These are phyloP conservation scores for Cercospora janseana DNA, from an alignment of 2,329 filamentous ascomycete genomes.

Conservation along the genomic window DNA sequence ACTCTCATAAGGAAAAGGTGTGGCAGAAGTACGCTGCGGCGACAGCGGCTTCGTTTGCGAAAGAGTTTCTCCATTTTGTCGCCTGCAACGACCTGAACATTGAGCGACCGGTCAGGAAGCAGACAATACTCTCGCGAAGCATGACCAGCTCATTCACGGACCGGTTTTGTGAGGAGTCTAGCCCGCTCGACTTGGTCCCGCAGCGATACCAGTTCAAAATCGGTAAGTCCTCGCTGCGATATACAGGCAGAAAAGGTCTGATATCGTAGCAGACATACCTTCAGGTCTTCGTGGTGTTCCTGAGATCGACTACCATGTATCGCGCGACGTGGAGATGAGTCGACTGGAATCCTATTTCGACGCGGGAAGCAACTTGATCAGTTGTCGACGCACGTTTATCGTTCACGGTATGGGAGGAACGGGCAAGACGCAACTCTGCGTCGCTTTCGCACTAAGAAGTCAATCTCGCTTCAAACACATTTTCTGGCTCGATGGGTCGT, in stretches of 20 bases:
- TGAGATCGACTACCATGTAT: background rate
- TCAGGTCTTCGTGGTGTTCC: no score
- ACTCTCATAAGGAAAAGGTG: conserved; percentile 30
- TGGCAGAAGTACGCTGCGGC: conserved; percentile 30
- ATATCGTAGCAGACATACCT: background rate
- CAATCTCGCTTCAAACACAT: conserved; percentile 31
- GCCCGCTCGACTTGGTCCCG: no score
- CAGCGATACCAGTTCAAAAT: no score
- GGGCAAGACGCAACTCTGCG: conserved; percentile 35
- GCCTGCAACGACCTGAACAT: background rate
- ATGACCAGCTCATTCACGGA: no score
- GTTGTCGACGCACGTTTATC: no score
- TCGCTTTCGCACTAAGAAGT: conserved; percentile 1
- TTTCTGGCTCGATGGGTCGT: conserved; percentile 38
- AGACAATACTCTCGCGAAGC: no score
- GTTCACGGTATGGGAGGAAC: conserved; percentile 34
- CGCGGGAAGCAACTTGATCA: no score
- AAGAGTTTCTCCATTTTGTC: conserved; percentile 19
- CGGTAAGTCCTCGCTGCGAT: background rate
- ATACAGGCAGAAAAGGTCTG: background rate
- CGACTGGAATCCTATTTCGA: background rate
- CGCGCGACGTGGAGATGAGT: background rate
- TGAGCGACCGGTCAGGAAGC: background rate
- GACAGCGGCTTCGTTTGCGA: conserved; percentile 26
- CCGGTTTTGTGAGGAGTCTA: no score